Evolutionary conservation across 345 rosid genomes (phyloP).

Genomic region (Odontarrhena argentea): DNA sequence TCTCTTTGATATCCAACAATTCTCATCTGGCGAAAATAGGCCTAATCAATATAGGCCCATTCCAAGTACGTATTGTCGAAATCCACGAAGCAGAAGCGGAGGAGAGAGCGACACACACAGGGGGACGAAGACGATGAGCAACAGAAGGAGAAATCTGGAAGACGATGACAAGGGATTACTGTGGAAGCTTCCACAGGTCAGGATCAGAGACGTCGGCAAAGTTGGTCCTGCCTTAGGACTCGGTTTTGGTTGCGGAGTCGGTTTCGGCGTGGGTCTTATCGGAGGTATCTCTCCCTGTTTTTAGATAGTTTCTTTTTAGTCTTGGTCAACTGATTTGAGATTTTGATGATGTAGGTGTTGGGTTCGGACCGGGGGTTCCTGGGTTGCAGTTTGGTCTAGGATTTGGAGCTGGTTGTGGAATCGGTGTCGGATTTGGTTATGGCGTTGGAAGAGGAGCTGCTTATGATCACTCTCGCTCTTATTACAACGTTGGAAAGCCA

Average conservation of each 20-base stretch:
- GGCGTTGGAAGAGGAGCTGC: slow-evolving; percentile 80
- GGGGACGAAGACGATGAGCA: slow-evolving; percentile 34
- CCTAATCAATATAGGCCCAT: slow-evolving; percentile 1
- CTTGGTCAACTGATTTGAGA: background rate
- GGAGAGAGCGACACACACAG: background rate
- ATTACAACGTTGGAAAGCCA: slow-evolving; percentile 42
- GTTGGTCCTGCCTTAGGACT: slow-evolving; percentile 83
- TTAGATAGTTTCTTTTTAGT: background rate
- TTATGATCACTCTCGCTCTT: slow-evolving; percentile 48
- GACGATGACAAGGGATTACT: slow-evolving; percentile 57
- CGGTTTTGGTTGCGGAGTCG: slow-evolving; percentile 86
- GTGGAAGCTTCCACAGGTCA: slow-evolving; percentile 79
- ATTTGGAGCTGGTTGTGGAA: slow-evolving; percentile 83
- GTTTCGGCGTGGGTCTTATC: slow-evolving; percentile 75
- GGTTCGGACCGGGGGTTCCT: slow-evolving; percentile 85
- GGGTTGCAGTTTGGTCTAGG: slow-evolving; percentile 80
- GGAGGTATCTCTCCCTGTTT: slow-evolving; percentile 57
- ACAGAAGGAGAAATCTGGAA: slow-evolving; percentile 33
- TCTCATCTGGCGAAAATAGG: background rate
- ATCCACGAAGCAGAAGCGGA: background rate
- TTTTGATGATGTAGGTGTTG: slow-evolving; percentile 52
- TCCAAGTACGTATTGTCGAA: background rate
- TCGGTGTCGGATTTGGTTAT: slow-evolving; percentile 90
- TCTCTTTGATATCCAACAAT: background rate
- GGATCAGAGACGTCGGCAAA: slow-evolving; percentile 63